Evolutionary conservation across 2,329 filamentous ascomycete species (phyloP), one percentile per base, ranked within the genome.

Genomic region (Ascochyta pisi): DNA sequence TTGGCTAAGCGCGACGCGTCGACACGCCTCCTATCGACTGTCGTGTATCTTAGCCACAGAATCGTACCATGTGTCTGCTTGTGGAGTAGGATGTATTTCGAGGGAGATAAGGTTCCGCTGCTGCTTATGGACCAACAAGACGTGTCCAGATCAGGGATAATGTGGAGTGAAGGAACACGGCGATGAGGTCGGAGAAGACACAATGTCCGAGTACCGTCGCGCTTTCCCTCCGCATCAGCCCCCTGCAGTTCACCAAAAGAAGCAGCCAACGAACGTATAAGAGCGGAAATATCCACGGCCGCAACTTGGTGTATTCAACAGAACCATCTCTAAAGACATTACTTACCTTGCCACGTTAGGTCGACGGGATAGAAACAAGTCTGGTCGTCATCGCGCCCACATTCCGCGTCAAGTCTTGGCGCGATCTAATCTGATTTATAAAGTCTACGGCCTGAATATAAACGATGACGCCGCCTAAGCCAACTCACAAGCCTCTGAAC

Each of bases 381-480:
- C 12, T 15, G 16, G 3, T 40, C 55, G 63, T 63, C 60, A 62
- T 58, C 55, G 58, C 64, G 64, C 65, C 59, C 57, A 65, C 61
- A 67, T 73, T 66, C 68, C 68, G 68, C 61, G 50, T 29, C 29
- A 41, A 39, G 24, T 44, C 60, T 74, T 71, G 68, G 69, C 71
- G 61, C 71, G 61, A 71, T 74, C 70, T 75, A 66, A 71, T 73
- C 71, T 65, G 66, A 72, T 72, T 63, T 63, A 61, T 62, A 67
- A 62, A 61, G 57, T 29, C 54, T 26, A 37, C 41, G 9, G 19
- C 54, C 47, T 39, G 27, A 24, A 53, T 22, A 48, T 43, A 38
- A 45, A 52, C 34, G 23, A 72, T 71, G 69, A 42, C 56, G 31
- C 57, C 58, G 37, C 42, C 60, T 27, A 63, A 68, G 31, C 56